Conservation (phyloP, 495 filamentous ascomycete species). For the Talaromyces adpressus region DNA sequence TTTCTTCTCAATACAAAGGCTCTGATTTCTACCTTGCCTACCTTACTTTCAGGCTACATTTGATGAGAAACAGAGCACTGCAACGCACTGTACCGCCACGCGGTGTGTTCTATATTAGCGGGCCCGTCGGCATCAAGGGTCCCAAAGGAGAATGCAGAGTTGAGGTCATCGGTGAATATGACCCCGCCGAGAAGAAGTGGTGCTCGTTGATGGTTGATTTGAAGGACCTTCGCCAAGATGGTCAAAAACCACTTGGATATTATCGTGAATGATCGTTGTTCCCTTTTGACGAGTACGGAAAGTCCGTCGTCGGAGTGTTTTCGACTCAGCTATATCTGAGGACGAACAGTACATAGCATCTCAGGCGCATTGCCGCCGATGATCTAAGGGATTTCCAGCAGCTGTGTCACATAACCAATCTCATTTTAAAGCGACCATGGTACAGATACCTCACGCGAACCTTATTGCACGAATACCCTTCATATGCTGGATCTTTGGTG, state of each 20-base stretch:
- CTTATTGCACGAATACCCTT: not conserved
- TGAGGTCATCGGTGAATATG: conserved; percentile 54
- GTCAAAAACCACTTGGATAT: conserved; percentile 1
- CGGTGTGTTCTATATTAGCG: conserved; percentile 57
- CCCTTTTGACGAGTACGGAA: not conserved
- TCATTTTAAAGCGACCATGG: too few relatives aligned
- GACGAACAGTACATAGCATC: not conserved
- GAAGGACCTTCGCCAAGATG: conserved; percentile 23
- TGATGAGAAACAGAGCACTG: conserved; percentile 28
- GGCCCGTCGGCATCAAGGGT: conserved; percentile 59
- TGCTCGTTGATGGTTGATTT: conserved; percentile 24
- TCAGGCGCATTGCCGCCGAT: not conserved
- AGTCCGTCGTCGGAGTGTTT: not conserved
- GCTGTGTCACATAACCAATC: too few relatives aligned
- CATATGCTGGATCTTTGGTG: not conserved
- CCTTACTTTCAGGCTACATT: conserved; percentile 45
- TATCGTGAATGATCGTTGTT: not conserved
- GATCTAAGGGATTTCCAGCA: not conserved
- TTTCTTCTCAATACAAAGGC: conserved; percentile 30
- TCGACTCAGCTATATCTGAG: not conserved
- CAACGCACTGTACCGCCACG: conserved; percentile 41
- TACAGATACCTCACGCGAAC: too few relatives aligned
- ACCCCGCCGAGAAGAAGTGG: conserved; percentile 43
- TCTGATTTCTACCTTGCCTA: conserved; percentile 35
- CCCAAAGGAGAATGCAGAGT: conserved; percentile 47